A percentile compares a stretch with the other conserved stretches of the same genome.
Evolutionary conservation across 1,284 basidiomycete species (phyloP).

Genomic region (Tilletia setariae): DNA sequence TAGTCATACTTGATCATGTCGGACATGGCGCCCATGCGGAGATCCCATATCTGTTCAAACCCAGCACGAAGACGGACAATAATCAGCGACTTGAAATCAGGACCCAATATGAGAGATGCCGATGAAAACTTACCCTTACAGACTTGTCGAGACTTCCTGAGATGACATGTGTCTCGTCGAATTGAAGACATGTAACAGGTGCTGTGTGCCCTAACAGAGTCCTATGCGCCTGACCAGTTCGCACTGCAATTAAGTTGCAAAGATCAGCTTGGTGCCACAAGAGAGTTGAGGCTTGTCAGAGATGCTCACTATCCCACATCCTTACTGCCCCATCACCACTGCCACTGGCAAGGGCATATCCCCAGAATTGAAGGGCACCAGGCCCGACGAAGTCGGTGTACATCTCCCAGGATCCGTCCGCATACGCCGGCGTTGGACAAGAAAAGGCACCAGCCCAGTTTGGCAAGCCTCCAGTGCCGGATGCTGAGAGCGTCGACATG

Average conservation of each 20-base stretch:
- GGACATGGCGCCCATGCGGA: constrained; percentile 79
- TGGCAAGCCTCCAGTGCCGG: constrained; percentile 6
- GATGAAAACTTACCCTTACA: constrained; percentile 21
- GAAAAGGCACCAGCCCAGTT: constrained; percentile 59
- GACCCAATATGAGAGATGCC: background rate
- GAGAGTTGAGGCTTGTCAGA: too few relatives aligned
- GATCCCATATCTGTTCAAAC: constrained; percentile 69
- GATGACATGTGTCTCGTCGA: constrained; percentile 90
- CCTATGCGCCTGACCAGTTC: constrained; percentile 93
- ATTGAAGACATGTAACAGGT: constrained; percentile 90
- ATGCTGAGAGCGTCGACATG: constrained; percentile 13
- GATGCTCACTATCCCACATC: constrained; percentile 80
- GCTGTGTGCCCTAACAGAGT: constrained; percentile 89
- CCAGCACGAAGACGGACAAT: background rate
- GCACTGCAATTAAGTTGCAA: constrained; percentile 59
- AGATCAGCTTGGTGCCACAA: background rate
- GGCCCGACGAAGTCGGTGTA: constrained; percentile 83
- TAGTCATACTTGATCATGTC: constrained; percentile 90
- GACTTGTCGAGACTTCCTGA: constrained; percentile 91
- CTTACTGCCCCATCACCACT: constrained; percentile 93
- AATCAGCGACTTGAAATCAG: constrained; percentile 15
- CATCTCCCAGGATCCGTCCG: constrained; percentile 86
- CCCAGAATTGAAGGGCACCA: constrained; percentile 97
- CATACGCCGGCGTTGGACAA: constrained; percentile 75
- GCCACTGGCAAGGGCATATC: constrained; percentile 92